Base-by-base conservation (phyloP, 768 basidiomycete species). In the Flagelloscypha sp. region DNA sequence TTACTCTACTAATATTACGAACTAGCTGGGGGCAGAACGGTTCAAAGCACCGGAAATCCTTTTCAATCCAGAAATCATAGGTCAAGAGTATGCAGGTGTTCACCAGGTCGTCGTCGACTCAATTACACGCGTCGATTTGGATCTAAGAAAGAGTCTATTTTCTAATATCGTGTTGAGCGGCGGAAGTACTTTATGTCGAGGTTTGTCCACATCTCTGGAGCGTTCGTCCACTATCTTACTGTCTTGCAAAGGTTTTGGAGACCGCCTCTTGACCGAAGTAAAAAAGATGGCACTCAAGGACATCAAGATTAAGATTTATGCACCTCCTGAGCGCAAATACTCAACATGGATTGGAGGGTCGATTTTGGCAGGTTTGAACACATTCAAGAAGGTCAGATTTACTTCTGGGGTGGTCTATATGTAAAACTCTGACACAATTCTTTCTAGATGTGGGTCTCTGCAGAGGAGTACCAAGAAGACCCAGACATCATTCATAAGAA, bases 61-160 rank as follows among this genome's bases (percentile, higher is more conserved):
- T 34, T 99, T 99, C 68, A 94, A 95, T 54, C 95, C 95, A 19
- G 93, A 97, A 57, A 62, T 98, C 33, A 84, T 98, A 47, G 95
- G 95, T 6, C 81, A 87, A 48, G 95, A 99, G 60, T 92, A 94
- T 50, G 82, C 88, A 17, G 95, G 95, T 35, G 90, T 97, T 8
- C 95, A 98, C 58, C 93, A 99, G 59, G 89, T 98, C 24, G 84
- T 98, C 9, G 89, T 97, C n/a, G 92, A 99, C 62, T 93, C 93
- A 6, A 97, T 98, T 56, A 88, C 83, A 59, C 72, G 92, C 27
- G 90, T 95, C 22, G 95, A 99, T 63, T 65, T 98, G 49, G 95
- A 99, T 66, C 71, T 99, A 44, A 75, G 95, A 39, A 95, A 97
- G 65, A 85, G 76, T 44, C 65, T 99, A 35, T 99, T 89, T 59